A percentile compares a stretch with the other conserved stretches of the same genome.
Conservation (phyloP, 2,329 filamentous ascomycete species). For the Canariomyces notabilis region DNA sequence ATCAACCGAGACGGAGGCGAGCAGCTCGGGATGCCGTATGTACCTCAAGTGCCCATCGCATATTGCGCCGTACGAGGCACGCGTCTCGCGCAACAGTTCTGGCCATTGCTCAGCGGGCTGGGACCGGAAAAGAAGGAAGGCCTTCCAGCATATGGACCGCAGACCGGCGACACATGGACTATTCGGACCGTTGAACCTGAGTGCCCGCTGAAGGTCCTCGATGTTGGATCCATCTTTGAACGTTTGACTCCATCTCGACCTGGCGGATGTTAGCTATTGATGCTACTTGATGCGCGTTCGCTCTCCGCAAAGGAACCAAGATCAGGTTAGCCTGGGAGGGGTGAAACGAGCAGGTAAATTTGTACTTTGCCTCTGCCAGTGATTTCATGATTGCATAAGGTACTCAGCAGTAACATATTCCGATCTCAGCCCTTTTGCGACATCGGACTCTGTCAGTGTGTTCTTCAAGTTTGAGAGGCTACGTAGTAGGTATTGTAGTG, state of each 20-base stretch:
- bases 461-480: too few relatives aligned
- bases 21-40: conserved; percentile 77
- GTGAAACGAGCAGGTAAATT: conserved; percentile 2
- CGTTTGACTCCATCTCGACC: conserved; percentile 63
- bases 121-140: conserved; percentile 73
- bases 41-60: conserved; percentile 72
- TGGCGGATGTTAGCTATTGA: conserved; percentile 35
- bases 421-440: too few relatives aligned
- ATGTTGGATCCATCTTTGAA: conserved; percentile 53
- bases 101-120: conserved; percentile 64
- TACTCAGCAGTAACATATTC: too few relatives aligned
- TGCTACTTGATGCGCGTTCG: too few relatives aligned
- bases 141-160: conserved; percentile 90
- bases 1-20: conserved; percentile 66
- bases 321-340: too few relatives aligned
- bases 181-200: conserved; percentile 52
- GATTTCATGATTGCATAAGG: conserved; percentile 41
- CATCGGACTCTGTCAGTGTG: too few relatives aligned
- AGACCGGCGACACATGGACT: conserved; percentile 68
- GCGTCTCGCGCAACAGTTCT: conserved; percentile 59
- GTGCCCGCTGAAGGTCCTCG: conserved; percentile 58
- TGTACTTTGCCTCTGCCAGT: conserved; percentile 49
- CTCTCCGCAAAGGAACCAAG: too few relatives aligned
- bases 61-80: conserved; percentile 68
- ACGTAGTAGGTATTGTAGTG: too few relatives aligned